phyloP scores from a whole-genome alignment of 176 grass and related monocot genomes.

The Coix lacrymajobi region DNA sequence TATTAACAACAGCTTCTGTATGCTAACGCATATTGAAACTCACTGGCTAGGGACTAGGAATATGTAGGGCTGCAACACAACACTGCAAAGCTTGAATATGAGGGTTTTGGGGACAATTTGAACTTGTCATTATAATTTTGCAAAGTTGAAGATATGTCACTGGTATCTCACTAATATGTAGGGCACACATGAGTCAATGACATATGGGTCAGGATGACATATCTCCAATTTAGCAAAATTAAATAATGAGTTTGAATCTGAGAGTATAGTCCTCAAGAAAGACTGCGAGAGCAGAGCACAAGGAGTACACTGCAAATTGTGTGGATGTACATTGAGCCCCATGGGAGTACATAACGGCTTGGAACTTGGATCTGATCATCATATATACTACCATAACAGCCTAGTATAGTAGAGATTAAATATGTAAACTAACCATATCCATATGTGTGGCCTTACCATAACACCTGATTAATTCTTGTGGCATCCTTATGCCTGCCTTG shows the following conservation, averaged over 20 bases:
- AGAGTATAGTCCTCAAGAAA: neutral
- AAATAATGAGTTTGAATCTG: neutral
- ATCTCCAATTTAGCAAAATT: too few species aligned
- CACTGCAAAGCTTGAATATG: neutral
- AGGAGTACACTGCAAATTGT: neutral
- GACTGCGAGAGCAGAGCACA: neutral
- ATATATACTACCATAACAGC: neutral
- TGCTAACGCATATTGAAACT: neutral
- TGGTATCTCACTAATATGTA: too few species aligned
- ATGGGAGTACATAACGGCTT: neutral
- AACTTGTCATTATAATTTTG: too few species aligned
- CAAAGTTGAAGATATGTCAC: too few species aligned
- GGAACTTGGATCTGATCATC: neutral
- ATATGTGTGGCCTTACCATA: neutral
- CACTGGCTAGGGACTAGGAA: neutral
- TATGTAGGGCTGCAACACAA: neutral
- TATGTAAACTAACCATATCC: neutral
- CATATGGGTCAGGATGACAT: too few species aligned
- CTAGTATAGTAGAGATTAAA: neutral
- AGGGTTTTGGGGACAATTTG: too few species aligned
- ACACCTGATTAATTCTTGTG: neutral
- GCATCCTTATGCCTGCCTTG: too few species aligned
- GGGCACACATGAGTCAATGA: too few species aligned
- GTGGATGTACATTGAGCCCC: neutral
- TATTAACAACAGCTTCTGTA: neutral